Evolutionary conservation across 257 asterid species (phyloP).

Genomic region (Przewalskia tangutica): DNA sequence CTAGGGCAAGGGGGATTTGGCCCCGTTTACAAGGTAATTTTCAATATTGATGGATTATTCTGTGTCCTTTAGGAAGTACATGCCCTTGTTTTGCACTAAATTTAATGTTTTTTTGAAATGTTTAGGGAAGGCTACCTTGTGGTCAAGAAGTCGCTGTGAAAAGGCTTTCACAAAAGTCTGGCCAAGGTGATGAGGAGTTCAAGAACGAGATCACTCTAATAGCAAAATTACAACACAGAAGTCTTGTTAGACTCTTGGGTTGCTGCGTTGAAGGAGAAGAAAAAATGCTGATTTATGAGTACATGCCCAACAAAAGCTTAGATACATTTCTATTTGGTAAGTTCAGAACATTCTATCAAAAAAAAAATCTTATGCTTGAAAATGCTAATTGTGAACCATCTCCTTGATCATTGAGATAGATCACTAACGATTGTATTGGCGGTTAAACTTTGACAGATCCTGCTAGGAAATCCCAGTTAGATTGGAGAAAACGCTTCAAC

Average conservation of each 20-base stretch:
- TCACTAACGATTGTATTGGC: not conserved
- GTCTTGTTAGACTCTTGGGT: conserved; percentile 71
- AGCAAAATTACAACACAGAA: conserved; percentile 74
- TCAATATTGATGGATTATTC: not conserved
- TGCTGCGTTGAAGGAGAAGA: conserved; percentile 80
- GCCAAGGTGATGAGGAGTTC: conserved; percentile 77
- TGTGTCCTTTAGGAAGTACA: not conserved
- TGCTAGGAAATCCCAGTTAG: conserved; percentile 40
- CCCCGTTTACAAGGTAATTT: conserved; percentile 57
- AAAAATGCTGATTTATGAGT: conserved; percentile 67
- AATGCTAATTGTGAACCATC: not conserved
- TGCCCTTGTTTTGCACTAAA: not conserved
- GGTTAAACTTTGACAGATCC: conserved; percentile 27
- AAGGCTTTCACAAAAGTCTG: conserved; percentile 65
- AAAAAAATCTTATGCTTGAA: not conserved
- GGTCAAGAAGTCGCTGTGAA: conserved; percentile 72
- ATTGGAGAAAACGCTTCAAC: conserved; percentile 52
- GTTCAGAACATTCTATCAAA: conserved; percentile 3
- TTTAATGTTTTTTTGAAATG: not conserved
- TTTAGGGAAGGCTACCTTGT: conserved; percentile 56
- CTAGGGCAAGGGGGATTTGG: conserved; percentile 97
- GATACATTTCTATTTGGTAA: conserved; percentile 66
- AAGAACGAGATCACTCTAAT: conserved; percentile 68
- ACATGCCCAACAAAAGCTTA: conserved; percentile 86
- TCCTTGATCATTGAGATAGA: not conserved